Conservation (phyloP, 78 protist genomes). For the Planoprotostelium fungivorum region DNA sequence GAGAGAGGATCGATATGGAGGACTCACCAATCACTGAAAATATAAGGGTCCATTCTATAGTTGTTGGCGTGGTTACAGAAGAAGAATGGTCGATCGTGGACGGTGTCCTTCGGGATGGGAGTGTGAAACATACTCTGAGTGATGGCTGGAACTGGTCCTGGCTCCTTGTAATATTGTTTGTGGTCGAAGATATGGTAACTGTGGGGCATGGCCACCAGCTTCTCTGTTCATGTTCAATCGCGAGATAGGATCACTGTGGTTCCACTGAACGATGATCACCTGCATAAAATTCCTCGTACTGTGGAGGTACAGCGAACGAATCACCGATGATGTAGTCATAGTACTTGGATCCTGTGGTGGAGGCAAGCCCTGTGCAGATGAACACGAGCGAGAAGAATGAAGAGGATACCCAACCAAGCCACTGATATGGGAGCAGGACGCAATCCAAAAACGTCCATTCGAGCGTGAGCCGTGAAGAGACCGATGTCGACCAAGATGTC, state of each 20-base stretch:
- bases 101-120: neutral
- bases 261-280: neutral
- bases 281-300: neutral
- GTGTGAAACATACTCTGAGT: neutral
- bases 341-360: neutral
- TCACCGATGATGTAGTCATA: neutral
- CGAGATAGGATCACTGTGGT: no score
- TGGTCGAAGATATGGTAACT: neutral
- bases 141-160: neutral
- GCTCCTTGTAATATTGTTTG: neutral
- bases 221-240: neutral
- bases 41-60: neutral
- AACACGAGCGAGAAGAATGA: neutral
- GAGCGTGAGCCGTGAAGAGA: neutral
- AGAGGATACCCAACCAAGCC: neutral
- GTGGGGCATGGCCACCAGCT: neutral
- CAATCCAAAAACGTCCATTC: neutral
- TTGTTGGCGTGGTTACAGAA: neutral
- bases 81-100: neutral
- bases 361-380: neutral
- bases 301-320: neutral
- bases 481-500: neutral
- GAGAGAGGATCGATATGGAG: neutral
- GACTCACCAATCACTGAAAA: neutral
- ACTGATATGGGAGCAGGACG: neutral